Percentiles rank a stretch among this genome's conserved stretches.
Evolutionary conservation across 352 stramenopile genomes (phyloP).

Genomic region (Phytophthora brassicae): DNA sequence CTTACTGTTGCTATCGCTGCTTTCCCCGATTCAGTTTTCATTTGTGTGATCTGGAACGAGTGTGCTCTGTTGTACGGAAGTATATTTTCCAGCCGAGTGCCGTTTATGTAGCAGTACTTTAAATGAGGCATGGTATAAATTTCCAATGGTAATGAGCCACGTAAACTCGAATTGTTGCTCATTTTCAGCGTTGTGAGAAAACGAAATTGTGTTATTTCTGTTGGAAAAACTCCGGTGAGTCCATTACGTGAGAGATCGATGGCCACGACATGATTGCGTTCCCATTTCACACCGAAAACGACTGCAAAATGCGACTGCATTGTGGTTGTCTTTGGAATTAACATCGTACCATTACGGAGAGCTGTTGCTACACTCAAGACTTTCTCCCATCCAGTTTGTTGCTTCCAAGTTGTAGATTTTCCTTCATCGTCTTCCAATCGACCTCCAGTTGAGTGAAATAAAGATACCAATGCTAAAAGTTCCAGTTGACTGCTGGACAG

Average conservation of each 20-base stretch:
- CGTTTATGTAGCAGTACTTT: constrained; percentile 69
- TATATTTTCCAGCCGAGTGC: constrained; percentile 44
- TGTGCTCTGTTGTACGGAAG: constrained; percentile 51
- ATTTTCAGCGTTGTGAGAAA: constrained; percentile 61
- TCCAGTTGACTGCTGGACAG: constrained; percentile 38
- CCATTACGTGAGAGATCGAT: constrained; percentile 59
- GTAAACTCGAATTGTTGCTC: constrained; percentile 50
- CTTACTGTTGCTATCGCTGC: constrained; percentile 36
- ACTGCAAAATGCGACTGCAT: constrained; percentile 40
- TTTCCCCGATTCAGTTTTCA: constrained; percentile 21
- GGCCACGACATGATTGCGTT: constrained; percentile 58
- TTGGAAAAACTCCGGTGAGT: constrained; percentile 46
- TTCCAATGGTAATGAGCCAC: constrained; percentile 26
- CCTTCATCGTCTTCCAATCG: neutral
- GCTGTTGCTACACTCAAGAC: constrained; percentile 18
- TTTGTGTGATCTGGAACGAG: constrained; percentile 63
- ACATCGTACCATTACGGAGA: constrained; percentile 7
- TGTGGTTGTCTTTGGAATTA: constrained; percentile 20
- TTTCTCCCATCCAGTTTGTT: constrained; percentile 41
- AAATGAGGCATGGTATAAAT: constrained; percentile 50
- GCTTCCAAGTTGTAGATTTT: constrained; percentile 33
- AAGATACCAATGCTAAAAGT: constrained; percentile 40
- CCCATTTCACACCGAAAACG: constrained; percentile 52
- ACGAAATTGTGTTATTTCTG: constrained; percentile 41
- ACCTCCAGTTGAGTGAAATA: constrained; percentile 51